Percentiles rank a stretch among this genome's conserved stretches.
phyloP scores from a whole-genome alignment of 1,284 basidiomycete species.

The Caloboletus inedulis region DNA sequence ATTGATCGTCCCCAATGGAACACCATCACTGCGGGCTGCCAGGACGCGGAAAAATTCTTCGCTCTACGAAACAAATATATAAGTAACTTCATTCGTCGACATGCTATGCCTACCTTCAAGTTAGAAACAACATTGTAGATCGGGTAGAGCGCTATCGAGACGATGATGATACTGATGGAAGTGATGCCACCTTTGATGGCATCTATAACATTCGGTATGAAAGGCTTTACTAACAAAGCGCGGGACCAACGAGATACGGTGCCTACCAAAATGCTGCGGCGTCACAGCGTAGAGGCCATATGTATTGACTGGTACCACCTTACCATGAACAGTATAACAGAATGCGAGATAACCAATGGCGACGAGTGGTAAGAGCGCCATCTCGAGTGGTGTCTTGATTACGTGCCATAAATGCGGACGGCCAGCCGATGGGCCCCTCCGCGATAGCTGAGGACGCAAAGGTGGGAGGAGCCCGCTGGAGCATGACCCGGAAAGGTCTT shows the following conservation, averaged over 20 bases:
- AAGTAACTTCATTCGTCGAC: not conserved
- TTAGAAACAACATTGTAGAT: slow-evolving; percentile 18
- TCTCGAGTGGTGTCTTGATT: slow-evolving; percentile 8
- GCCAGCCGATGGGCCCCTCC: not conserved
- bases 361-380: slow-evolving; percentile 25
- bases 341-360: slow-evolving; percentile 29
- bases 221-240: not conserved
- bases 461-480: slow-evolving; percentile 10
- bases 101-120: slow-evolving; percentile 15
- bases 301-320: slow-evolving; percentile 24
- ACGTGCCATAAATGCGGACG: slow-evolving; percentile 7
- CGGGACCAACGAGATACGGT: not conserved
- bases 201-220: slow-evolving; percentile 9
- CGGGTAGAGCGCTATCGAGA: slow-evolving; percentile 28
- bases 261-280: slow-evolving; percentile 22
- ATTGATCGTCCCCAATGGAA: slow-evolving; percentile 26
- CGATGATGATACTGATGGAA: slow-evolving; percentile 28
- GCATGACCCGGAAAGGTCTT: not conserved
- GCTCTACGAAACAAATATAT: slow-evolving; percentile 13
- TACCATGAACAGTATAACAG: slow-evolving; percentile 28
- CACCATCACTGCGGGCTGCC: slow-evolving; percentile 13
- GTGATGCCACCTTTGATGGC: slow-evolving; percentile 29
- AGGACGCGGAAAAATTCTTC: slow-evolving; percentile 32
- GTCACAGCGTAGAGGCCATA: slow-evolving; percentile 19
- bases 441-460: not conserved